Base-by-base conservation (phyloP, 305 asterid species). In the Fraxinus velutina region DNA sequence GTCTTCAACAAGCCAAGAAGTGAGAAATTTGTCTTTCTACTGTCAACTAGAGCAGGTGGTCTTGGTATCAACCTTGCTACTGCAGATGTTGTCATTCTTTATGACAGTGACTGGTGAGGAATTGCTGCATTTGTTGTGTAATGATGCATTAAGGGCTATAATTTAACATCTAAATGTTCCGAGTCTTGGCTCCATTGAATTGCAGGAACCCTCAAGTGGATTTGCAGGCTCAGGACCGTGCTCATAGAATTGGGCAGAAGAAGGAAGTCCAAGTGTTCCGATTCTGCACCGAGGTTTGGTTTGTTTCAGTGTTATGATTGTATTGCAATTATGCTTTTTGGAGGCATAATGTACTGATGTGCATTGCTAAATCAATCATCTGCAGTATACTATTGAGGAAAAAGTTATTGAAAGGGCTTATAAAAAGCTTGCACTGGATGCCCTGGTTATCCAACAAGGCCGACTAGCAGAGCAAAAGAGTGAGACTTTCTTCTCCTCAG, bases 211-310 rank as follows among this genome's bases (percentile, higher is more conserved):
- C 99, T 29, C 99, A 96, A 86, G 99, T 94, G 75, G 99, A 96
- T 86, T 86, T 96, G 90, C 99, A 96, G 90, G 99, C 98, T 27
- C 98, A 94, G 87, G 99, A 96, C 87, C 97, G 99, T 81, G 99
- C 98, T 89, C 99, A 96, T 87, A 91, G 99, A 85, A 96, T 96
- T 88, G 99, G 99, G 73, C 99, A 96, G 92, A 96, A 93, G 90
- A 96, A 96, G 84, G 99, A 96, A 88, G 99, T 96, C 30, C 99
- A 96, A 90, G 99, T 96, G 75, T 96, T 96, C 89, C 97, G 99
- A 68, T 96, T 96, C 86, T 96, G 98, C 87, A 96, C 98, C 70
- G 99, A 94, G 99, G 99, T 96, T 85, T 84, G 90, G 68, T 78
- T 81, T 84, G 33, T 84, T 79, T 74, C 57, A 34, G 42, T 33